These are phyloP conservation scores for Corymbia calophylla DNA, from an alignment of 441 rosid genomes.

Conservation along the genomic window DNA sequence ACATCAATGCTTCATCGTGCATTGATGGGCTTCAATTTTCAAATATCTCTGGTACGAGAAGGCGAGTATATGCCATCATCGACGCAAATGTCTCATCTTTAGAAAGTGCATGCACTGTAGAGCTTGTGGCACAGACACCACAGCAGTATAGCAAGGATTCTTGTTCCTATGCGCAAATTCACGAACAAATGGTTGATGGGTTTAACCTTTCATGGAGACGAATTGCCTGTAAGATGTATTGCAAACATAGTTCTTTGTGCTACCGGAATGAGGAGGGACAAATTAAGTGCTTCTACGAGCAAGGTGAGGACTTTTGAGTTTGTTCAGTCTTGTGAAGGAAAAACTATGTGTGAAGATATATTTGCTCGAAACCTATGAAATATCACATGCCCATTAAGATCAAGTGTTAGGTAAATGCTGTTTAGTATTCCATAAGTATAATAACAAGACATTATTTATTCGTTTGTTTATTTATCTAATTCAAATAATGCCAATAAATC, in stretches of 20 bases:
- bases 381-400: no score
- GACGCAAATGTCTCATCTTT: accelerated
- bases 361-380: no score
- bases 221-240: accelerated
- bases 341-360: no score
- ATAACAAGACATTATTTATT: no score
- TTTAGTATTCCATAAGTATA: no score
- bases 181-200: background rate
- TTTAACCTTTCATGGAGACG: background rate
- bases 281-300: background rate
- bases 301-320: background rate
- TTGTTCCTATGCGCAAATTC: background rate
- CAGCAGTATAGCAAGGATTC: background rate
- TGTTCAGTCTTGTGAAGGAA: no score
- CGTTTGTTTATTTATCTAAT: no score
- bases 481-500: no score
- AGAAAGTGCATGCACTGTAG: background rate
- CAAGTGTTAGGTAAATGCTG: no score
- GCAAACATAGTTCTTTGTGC: no score
- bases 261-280: no score
- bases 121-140: background rate
- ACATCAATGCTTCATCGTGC: background rate
- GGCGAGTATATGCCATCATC: background rate
- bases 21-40: no score
- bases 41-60: background rate